Evolutionary conservation across 139 green algal species (phyloP), one percentile per base, ranked within the genome.

Genomic region (Gonium pectorale): DNA sequence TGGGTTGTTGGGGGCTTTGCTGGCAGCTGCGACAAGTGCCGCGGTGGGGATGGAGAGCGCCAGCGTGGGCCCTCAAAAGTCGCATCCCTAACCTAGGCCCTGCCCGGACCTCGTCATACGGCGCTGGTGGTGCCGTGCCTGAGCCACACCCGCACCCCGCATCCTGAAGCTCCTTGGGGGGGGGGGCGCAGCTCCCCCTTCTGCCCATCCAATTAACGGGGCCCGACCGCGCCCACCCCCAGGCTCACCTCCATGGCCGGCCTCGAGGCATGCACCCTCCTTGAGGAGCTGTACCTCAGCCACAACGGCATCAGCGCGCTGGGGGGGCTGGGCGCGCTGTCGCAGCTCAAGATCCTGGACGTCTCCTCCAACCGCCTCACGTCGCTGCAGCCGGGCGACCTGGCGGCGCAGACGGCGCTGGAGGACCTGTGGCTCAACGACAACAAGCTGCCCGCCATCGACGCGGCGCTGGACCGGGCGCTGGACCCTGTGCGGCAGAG

Each of bases 351-450:
- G 43, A 80, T 99, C 8, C 73, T 99, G 62, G 97, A 99, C 67
- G 80, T 99, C 6, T 91, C 93, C 37, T 94, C 89, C 90, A 99
- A 99, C 89, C 80, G 85, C 35, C 83, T 93, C 31, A 86, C 60
- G 19, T 71, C 54, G 13, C 54, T 93, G 40, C 80, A 89, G 3
- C 67, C 91, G 24, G 75, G 87, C 3, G 63, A 54, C 3, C 83
- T 92, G 9, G 80, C 59, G 21, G 52, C 21, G 0, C n/a, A 72
- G 37, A 78, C 79, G 44, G 26, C 67, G 79, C 64, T 95, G 66
- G 82, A 93, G 79, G 97, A 99, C 87, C 89, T 99, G 19, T 99
- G 97, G 97, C 86, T 98, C 26, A 99, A 99, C 79, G 92, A 99
- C 86, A 99, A 98, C 83, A 35, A 86, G 54, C 83, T 98, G 8